A percentile compares a stretch with the other conserved stretches of the same genome.
Evolutionary conservation across 768 basidiomycete species (phyloP).

Genomic region (Boletus sensibilis): DNA sequence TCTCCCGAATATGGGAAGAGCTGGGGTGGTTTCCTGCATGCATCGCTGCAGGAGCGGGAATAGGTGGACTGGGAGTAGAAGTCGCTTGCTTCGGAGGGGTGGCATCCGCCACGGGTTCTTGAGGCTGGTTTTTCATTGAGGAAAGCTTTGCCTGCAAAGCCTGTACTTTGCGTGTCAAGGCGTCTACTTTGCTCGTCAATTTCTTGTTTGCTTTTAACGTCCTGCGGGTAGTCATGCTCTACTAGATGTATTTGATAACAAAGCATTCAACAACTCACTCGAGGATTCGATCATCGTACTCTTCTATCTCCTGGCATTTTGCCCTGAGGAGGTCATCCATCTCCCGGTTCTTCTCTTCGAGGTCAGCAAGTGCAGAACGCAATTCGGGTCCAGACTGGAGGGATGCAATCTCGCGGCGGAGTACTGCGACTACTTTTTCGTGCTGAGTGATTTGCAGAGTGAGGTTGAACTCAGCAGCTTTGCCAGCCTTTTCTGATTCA

Average conservation of each 20-base stretch:
- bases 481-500: conserved; percentile 55
- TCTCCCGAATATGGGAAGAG: conserved; percentile 24
- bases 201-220: conserved; percentile 82
- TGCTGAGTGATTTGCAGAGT: conserved; percentile 65
- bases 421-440: conserved; percentile 57
- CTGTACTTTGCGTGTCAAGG: conserved; percentile 69
- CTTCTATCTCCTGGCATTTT: conserved; percentile 79
- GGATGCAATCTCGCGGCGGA: conserved; percentile 55
- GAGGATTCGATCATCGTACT: conserved; percentile 77
- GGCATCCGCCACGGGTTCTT: conserved; percentile 12
- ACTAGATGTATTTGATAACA: conserved; percentile 1
- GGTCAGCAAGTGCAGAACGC: conserved; percentile 51
- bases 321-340: conserved; percentile 70
- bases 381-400: conserved; percentile 56
- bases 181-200: conserved; percentile 64
- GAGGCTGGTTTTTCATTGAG: conserved; percentile 45
- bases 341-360: conserved; percentile 69
- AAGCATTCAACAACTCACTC: conserved; percentile 46
- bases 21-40: neutral
- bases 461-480: conserved; percentile 64
- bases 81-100: conserved; percentile 7
- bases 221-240: conserved; percentile 37
- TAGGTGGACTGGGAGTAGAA: conserved; percentile 15
- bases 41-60: conserved; percentile 6
- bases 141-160: conserved; percentile 66